Evolutionary conservation across 768 basidiomycete species (phyloP).

Genomic region (Leccinellum luteum): DNA sequence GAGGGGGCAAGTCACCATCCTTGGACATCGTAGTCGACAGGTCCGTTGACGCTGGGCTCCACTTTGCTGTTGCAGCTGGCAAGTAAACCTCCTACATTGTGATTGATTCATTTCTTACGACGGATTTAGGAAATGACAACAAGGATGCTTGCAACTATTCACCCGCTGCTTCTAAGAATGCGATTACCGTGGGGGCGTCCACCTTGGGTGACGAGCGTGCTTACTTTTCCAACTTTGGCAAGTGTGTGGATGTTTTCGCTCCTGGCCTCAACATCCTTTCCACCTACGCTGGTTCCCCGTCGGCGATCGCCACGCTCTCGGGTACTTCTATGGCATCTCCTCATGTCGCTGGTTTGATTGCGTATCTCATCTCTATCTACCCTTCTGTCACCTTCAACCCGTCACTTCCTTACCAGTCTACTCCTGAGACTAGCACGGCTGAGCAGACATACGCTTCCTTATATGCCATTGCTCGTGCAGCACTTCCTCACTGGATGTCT

Average conservation of each 20-base stretch:
- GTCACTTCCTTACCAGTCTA: conserved; percentile 35
- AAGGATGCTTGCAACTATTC: conserved; percentile 91
- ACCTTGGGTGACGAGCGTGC: conserved; percentile 79
- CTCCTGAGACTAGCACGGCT: conserved; percentile 34
- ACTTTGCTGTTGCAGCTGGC: conserved; percentile 97
- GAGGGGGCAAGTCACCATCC: conserved; percentile 86
- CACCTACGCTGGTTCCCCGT: conserved; percentile 68
- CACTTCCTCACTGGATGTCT: conserved; percentile 58
- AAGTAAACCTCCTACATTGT: conserved; percentile 26
- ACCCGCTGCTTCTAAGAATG: conserved; percentile 84
- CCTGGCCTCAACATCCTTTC: conserved; percentile 91
- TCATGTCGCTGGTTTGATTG: conserved; percentile 84
- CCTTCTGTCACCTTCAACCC: conserved; percentile 65
- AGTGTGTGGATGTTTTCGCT: conserved; percentile 90
- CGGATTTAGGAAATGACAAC: conserved; percentile 67
- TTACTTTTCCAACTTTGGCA: conserved; percentile 90
- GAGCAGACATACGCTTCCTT: conserved; percentile 42
- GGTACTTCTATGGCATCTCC: conserved; percentile 97
- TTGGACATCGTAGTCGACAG: conserved; percentile 83
- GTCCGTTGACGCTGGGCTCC: conserved; percentile 81
- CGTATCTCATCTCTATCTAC: conserved; percentile 90
- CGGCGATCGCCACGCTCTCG: conserved; percentile 72
- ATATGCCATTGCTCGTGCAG: conserved; percentile 53
- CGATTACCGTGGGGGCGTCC: conserved; percentile 93
- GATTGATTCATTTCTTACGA: background rate